Conservation (phyloP, 345 rosid species). For the Moricandia moricandioides region DNA sequence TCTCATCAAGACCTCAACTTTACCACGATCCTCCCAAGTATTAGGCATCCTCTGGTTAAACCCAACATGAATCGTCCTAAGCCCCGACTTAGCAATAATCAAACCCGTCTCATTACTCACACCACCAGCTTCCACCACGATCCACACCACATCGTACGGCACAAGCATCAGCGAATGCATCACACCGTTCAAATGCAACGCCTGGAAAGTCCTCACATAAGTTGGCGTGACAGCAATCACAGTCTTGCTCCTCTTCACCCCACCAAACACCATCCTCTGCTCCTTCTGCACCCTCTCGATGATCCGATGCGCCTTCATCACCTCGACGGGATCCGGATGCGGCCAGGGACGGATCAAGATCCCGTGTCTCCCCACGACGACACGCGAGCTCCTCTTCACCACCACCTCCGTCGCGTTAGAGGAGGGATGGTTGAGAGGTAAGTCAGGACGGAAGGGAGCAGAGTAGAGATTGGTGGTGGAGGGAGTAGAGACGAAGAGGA, state of each 20-base stretch:
- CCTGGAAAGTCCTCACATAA: conserved; percentile 89
- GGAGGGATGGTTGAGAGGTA: neutral
- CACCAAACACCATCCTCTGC: conserved; percentile 72
- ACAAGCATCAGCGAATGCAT: conserved; percentile 91
- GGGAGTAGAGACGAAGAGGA: conserved; percentile 69
- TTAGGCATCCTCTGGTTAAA: conserved; percentile 65
- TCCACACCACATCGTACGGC: conserved; percentile 88
- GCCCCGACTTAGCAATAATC: conserved; percentile 60
- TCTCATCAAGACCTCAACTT: conserved; percentile 79
- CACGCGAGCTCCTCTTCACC: conserved; percentile 50
- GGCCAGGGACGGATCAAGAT: conserved; percentile 99
- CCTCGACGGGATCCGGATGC: conserved; percentile 86
- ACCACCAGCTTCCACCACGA: conserved; percentile 95
- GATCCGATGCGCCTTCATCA: conserved; percentile 87
- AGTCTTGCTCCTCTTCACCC: conserved; percentile 53
- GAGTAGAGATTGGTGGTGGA: conserved; percentile 50
- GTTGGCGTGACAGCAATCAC: conserved; percentile 87
- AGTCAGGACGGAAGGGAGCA: conserved; percentile 54
- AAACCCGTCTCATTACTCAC: conserved; percentile 70
- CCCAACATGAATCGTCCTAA: conserved; percentile 66
- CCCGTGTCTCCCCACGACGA: conserved; percentile 96
- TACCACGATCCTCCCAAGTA: conserved; percentile 74
- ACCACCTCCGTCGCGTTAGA: conserved; percentile 16
- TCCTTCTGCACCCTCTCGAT: conserved; percentile 88
- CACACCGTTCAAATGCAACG: conserved; percentile 86